Conservation (phyloP, 805 yeast species). For the Saccharomyces kudriavzevii region DNA sequence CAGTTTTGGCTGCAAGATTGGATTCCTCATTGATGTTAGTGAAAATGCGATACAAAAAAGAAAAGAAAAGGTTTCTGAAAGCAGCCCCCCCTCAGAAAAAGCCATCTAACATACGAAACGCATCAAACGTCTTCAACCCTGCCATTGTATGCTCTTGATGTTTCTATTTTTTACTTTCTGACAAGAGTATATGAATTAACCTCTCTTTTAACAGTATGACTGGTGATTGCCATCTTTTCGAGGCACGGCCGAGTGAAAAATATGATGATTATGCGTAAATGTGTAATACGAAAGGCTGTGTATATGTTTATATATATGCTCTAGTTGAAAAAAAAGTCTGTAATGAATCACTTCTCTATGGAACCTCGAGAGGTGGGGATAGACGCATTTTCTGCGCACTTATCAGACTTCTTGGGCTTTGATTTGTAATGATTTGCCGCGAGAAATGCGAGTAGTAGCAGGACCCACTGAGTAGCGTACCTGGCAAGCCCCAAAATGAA, state of each 20-base stretch:
- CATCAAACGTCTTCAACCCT: slow-evolving; percentile 53
- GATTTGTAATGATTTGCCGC: slow-evolving; percentile 10
- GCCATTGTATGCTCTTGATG: slow-evolving; percentile 16
- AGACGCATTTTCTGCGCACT: neutral
- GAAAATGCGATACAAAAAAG: neutral
- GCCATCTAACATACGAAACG: slow-evolving; percentile 47
- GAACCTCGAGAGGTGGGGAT: neutral
- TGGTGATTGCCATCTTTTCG: neutral
- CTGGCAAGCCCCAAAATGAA: slow-evolving; percentile 15
- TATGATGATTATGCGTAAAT: slow-evolving; percentile 1
- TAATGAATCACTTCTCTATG: neutral
- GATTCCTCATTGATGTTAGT: slow-evolving; percentile 5
- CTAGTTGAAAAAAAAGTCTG: neutral
- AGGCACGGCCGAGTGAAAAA: neutral
- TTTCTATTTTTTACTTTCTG: neutral
- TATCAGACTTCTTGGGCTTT: slow-evolving; percentile 2
- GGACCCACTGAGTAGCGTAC: slow-evolving; percentile 9
- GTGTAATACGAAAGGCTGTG: neutral
- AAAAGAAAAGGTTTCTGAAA: neutral
- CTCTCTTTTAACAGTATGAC: neutral
- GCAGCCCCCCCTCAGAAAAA: neutral
- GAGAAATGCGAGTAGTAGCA: slow-evolving; percentile 8
- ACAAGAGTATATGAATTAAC: neutral
- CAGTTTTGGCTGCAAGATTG: slow-evolving; percentile 48
- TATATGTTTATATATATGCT: neutral